Conservation (phyloP, 1,284 basidiomycete genomes). For the Abortiporus biennis region DNA sequence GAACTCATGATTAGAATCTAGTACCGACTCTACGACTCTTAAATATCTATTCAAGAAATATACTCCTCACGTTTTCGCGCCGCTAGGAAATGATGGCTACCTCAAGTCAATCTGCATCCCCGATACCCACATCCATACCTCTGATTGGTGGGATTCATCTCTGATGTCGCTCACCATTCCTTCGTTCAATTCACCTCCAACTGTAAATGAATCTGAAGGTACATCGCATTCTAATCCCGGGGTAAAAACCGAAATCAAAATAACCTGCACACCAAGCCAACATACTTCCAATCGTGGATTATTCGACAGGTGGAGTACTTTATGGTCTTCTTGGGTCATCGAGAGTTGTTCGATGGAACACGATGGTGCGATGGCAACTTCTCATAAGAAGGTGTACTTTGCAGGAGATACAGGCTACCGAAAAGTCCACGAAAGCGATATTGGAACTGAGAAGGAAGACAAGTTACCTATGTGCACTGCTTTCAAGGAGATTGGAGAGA, state of each 20-base stretch:
- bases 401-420: constrained; percentile 67
- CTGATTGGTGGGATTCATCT: constrained; percentile 70
- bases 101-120: constrained; percentile 38
- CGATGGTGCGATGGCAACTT: no score
- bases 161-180: constrained; percentile 32
- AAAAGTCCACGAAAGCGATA: constrained; percentile 37
- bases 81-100: constrained; percentile 49
- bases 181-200: constrained; percentile 8
- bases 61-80: constrained; percentile 54
- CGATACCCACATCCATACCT: constrained; percentile 40
- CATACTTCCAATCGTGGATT: constrained; percentile 42
- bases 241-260: constrained; percentile 11
- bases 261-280: constrained; percentile 39
- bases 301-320: constrained; percentile 44
- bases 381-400: constrained; percentile 52
- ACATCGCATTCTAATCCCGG: not conserved
- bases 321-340: constrained; percentile 60
- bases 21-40: constrained; percentile 54
- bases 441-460: constrained; percentile 47
- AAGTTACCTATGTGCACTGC: constrained; percentile 55
- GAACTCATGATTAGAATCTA: constrained; percentile 13
- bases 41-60: constrained; percentile 28
- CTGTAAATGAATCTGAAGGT: not conserved
- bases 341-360: constrained; percentile 23
- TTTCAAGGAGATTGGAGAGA: constrained; percentile 60